Percentiles rank a stretch among this genome's conserved stretches.
Evolutionary conservation across 257 asterid genomes (phyloP).

Genomic region (Solanum okadae): DNA sequence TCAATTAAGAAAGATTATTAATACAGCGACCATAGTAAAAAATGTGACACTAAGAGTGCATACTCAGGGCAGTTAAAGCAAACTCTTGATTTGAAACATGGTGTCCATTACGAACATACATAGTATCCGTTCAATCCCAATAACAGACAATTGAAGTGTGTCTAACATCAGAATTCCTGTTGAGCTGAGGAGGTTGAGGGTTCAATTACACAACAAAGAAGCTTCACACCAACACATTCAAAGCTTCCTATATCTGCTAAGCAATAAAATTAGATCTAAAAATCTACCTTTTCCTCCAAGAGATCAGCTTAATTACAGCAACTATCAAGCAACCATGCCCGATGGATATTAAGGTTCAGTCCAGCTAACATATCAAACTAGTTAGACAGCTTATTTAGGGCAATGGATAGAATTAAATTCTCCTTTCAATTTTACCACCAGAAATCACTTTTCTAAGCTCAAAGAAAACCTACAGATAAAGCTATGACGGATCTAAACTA

Average conservation of each 20-base stretch:
- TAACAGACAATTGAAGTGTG: neutral
- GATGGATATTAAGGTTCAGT: neutral
- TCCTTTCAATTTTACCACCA: neutral
- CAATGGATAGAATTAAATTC: neutral
- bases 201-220: neutral
- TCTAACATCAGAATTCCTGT: neutral
- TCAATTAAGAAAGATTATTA: neutral
- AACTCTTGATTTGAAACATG: neutral
- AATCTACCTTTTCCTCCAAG: neutral
- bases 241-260: neutral
- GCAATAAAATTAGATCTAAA: neutral
- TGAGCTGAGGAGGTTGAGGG: neutral
- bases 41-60: neutral
- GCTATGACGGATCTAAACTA: neutral
- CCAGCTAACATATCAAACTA: neutral
- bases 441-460: neutral
- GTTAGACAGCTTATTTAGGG: neutral
- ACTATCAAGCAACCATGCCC: neutral
- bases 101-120: neutral
- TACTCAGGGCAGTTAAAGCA: neutral
- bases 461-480: neutral
- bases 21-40: neutral
- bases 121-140: neutral
- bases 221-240: neutral
- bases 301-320: neutral